These are phyloP conservation scores for Trypanosoma boissoni DNA, from an alignment of 208 protist species.

Conservation along the genomic window DNA sequence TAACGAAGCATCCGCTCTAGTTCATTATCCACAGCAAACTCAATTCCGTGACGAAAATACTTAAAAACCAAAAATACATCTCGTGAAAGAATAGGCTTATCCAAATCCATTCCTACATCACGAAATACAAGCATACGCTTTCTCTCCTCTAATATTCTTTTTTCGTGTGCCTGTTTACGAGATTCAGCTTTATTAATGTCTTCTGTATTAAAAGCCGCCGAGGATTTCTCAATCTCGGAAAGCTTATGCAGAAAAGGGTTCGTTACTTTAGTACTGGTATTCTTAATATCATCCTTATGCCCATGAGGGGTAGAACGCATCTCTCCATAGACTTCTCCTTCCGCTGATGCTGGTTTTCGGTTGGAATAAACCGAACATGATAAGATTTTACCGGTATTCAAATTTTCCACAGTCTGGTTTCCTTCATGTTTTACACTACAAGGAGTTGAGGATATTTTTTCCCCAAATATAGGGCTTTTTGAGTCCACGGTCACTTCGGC, in stretches of 20 bases:
- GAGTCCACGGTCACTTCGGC: too few relatives aligned
- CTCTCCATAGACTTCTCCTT: too few relatives aligned
- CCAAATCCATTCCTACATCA: constrained; percentile 87
- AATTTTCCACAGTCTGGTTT: too few relatives aligned
- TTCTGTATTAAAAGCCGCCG: constrained; percentile 11
- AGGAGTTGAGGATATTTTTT: too few relatives aligned
- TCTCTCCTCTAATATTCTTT: constrained; percentile 69
- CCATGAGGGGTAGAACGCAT: not conserved
- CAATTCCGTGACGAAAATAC: constrained; percentile 83
- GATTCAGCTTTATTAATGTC: not conserved
- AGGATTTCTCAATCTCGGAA: constrained; percentile 51
- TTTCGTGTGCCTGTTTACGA: constrained; percentile 22
- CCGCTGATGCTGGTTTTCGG: not conserved
- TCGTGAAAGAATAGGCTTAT: constrained; percentile 85
- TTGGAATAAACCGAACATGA: not conserved
- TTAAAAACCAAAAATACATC: constrained; percentile 86
- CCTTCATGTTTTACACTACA: too few relatives aligned
- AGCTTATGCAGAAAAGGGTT: constrained; percentile 69
- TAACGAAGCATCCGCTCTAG: constrained; percentile 86
- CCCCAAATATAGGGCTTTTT: too few relatives aligned
- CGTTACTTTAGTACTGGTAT: not conserved
- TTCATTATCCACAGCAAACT: constrained; percentile 89
- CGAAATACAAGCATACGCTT: constrained; percentile 78
- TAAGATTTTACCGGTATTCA: not conserved
- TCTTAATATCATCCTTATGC: not conserved